Evolutionary conservation across 2,329 filamentous ascomycete genomes (phyloP), one percentile per base, ranked within the genome.

Genomic region (Xylariaceae sp.): DNA sequence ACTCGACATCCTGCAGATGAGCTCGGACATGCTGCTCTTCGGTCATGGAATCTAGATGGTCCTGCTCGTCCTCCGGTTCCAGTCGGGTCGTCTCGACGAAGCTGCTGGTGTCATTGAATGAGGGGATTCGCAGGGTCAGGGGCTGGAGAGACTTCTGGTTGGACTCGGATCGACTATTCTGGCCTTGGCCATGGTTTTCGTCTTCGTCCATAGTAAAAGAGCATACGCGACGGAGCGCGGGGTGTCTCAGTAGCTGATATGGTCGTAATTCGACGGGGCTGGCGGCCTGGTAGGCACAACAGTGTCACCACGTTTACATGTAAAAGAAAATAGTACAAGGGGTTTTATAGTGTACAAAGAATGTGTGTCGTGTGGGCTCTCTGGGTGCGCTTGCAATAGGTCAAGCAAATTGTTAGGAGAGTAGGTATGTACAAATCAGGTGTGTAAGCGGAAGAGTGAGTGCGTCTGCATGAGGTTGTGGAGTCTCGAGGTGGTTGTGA

Each of bases 1-100:
- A 87, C 68, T 88, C 85, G 62, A 87, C 79, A 67, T 88, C 85
- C 65, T 82, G 78, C 17, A 88, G 71, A 67, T 87, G 83, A 57
- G 80, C 78, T 62, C 79, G 76, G 17, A 85, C 77, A 49, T 77
- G 77, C 51, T 79, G 77, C 64, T 72, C 71, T 47, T 84, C 82
- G 49, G 78, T 79, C 48, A 82, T 69, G 2, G 80, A 81, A 57
- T 84, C 80, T 56, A 78, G 74, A 41, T 8, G 10, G 52, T 75
- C 75, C 39, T 70, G 75, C 41, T 71, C 69, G 55, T 74, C 69
- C 53, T 69, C 68, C 44, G 73, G 64, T 23, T 72, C 66, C 53
- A 71, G 30, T 13, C 58, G 62, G 5, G 69, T 69, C n/a, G 64
- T 65, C 30, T 72, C 70, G 58, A 69, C 62, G 17, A 71, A 65